Conservation (phyloP, 140 eudicot genomes). For the Anethum foeniculum region DNA sequence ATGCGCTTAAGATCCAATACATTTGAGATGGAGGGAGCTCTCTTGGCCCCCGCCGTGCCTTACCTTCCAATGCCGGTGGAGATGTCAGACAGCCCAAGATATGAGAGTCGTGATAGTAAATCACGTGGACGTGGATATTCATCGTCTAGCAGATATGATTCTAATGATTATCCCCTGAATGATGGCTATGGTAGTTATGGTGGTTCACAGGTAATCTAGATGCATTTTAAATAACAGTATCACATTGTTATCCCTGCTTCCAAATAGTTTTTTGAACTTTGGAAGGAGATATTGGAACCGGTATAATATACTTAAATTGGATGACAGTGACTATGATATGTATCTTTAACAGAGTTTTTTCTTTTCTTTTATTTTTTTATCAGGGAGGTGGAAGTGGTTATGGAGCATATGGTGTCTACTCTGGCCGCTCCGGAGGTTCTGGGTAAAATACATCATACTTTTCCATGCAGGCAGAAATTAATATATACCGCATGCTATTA, state of each 20-base stretch:
- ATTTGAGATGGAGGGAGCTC: slow-evolving; percentile 60
- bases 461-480: background rate
- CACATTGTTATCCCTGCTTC: background rate
- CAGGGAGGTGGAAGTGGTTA: slow-evolving; percentile 53
- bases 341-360: background rate
- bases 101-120: slow-evolving; percentile 22
- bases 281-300: background rate
- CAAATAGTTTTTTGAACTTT: background rate
- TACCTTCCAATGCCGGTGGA: slow-evolving; percentile 32
- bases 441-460: slow-evolving; percentile 15
- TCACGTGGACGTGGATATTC: slow-evolving; percentile 22
- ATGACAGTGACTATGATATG: background rate
- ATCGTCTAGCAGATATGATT: slow-evolving; percentile 24
- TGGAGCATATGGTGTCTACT: slow-evolving; percentile 57
- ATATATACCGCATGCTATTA: background rate
- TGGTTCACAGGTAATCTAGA: slow-evolving; percentile 49
- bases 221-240: background rate
- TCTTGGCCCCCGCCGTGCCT: slow-evolving; percentile 29
- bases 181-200: slow-evolving; percentile 48
- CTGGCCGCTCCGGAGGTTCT: slow-evolving; percentile 32
- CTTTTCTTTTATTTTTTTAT: background rate
- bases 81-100: slow-evolving; percentile 29
- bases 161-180: slow-evolving; percentile 12
- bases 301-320: background rate
- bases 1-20: slow-evolving; percentile 55